Conservation (phyloP, 805 yeast species). For the Zygosaccharomyces lentus region DNA sequence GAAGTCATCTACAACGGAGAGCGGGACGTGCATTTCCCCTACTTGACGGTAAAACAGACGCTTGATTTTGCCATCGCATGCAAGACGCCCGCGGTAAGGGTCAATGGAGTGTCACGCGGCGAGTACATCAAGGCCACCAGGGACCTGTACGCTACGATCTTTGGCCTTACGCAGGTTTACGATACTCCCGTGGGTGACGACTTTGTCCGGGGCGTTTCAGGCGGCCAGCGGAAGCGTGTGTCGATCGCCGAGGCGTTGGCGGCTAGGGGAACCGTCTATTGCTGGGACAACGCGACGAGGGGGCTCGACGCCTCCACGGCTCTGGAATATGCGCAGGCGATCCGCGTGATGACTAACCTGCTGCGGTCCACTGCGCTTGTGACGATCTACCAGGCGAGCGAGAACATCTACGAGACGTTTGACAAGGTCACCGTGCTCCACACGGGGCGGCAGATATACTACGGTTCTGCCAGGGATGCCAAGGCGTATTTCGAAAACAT, state of each 20-base stretch:
- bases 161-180: slow-evolving; percentile 49
- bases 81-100: slow-evolving; percentile 35
- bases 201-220: slow-evolving; percentile 59
- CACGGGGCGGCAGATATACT: slow-evolving; percentile 46
- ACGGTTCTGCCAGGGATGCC: slow-evolving; percentile 42
- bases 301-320: slow-evolving; percentile 51
- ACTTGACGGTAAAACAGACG: slow-evolving; percentile 52
- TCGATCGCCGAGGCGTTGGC: slow-evolving; percentile 56
- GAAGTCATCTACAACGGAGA: slow-evolving; percentile 43
- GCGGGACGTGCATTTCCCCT: slow-evolving; percentile 55
- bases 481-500: slow-evolving; percentile 45
- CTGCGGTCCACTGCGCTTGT: slow-evolving; percentile 42
- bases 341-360: slow-evolving; percentile 40
- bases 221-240: slow-evolving; percentile 65
- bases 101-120: slow-evolving; percentile 29
- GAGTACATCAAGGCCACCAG: slow-evolving; percentile 42
- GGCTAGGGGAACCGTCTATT: slow-evolving; percentile 44
- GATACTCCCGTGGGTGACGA: slow-evolving; percentile 62
- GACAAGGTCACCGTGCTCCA: slow-evolving; percentile 46
- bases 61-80: slow-evolving; percentile 51
- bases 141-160: slow-evolving; percentile 37
- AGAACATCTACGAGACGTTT: slow-evolving; percentile 45
- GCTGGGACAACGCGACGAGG: slow-evolving; percentile 52
- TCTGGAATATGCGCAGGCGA: slow-evolving; percentile 42
- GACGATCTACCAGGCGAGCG: slow-evolving; percentile 48